These are phyloP conservation scores for Borovskyia barvae DNA, from an alignment of 208 protist genomes.

Conservation along the genomic window DNA sequence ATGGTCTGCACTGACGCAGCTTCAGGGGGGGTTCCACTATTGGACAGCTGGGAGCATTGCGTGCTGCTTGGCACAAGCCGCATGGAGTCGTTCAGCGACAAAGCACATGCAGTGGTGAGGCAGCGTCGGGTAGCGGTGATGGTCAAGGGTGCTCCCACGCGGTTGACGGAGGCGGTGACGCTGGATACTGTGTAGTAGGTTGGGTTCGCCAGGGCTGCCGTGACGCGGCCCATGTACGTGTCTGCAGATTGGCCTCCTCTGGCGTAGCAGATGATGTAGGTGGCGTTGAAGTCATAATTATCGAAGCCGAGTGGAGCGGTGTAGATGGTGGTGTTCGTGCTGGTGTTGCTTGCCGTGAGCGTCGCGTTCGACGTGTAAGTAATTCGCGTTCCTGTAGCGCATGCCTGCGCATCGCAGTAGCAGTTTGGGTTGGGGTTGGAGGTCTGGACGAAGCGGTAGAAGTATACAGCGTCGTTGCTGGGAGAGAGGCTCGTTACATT, in stretches of 20 bases:
- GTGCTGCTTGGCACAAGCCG: constrained; percentile 36
- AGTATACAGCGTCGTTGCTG: constrained; percentile 59
- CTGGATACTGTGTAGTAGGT: constrained; percentile 79
- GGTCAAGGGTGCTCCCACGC: constrained; percentile 57
- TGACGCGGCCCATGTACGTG: constrained; percentile 75
- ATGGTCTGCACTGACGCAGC: constrained; percentile 27
- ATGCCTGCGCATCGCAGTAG: constrained; percentile 72
- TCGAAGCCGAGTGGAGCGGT: constrained; percentile 58
- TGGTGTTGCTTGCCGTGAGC: constrained; percentile 18
- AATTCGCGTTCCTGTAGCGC: constrained; percentile 35
- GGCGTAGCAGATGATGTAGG: constrained; percentile 83
- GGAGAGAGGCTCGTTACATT: constrained; percentile 34
- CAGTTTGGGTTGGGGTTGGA: constrained; percentile 51
- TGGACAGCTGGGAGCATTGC: constrained; percentile 40
- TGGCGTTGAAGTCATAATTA: constrained; percentile 67
- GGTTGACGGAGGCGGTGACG: constrained; percentile 32
- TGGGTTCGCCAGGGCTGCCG: constrained; percentile 70
- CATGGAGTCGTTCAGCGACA: constrained; percentile 49
- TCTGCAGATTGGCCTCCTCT: constrained; percentile 21
- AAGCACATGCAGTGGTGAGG: constrained; percentile 28
- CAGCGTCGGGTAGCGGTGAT: constrained; percentile 61
- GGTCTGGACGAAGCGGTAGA: constrained; percentile 62
- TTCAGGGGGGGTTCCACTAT: not conserved
- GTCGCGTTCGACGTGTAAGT: constrained; percentile 26
- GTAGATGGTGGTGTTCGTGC: constrained; percentile 29